Base-by-base conservation (phyloP, 1,139 yeast species). In the Yamadazyma triangularis region DNA sequence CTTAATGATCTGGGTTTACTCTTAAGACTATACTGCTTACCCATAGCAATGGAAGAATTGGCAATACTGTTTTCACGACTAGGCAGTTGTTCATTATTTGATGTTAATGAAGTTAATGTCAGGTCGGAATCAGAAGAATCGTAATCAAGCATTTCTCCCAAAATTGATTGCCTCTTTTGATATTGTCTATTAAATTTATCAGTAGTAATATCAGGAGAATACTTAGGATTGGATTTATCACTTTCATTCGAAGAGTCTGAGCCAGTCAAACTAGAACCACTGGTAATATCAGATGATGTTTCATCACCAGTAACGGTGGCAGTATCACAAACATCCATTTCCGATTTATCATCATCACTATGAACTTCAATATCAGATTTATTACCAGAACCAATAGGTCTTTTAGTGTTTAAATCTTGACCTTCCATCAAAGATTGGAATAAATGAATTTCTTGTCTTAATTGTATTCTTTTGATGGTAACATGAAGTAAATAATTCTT, bases 121-220 rank as follows among this genome's bases (percentile, higher is more conserved):
- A 38, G 40, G 5, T 36, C 44, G 11, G 35, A 29, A 13, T 36
- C 47, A 9, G 36, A 29, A 2, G 72, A 65, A 20, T 56, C 60
- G 36, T 66, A 66, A 33, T 66, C 73, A 33, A 68, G 53, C 74
- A 68, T 67, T 11, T 67, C 73, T 14, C 71, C 70, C 37, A 68
- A 49, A 49, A 68, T 58, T 4, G 71, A 64, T 35, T 66, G 57
- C 36, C 74, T 53, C 41, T 67, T 60, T 19, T 30, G 26, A 28
- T 31, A 50, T 22, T 42, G 42, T 28, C 40, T 47, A 36, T 47
- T 44, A 39, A 58, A 56, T 27, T 49, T 51, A 25, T 50, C 52
- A 5, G 49, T 41, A 11, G 55, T 42, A 4, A 50, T 44, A 34
- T 53, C 58, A 5, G 40, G 35, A 23, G 15, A 31, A 15, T 25